Conservation (phyloP, 305 asterid species). For the Ilex paraguariensis region DNA sequence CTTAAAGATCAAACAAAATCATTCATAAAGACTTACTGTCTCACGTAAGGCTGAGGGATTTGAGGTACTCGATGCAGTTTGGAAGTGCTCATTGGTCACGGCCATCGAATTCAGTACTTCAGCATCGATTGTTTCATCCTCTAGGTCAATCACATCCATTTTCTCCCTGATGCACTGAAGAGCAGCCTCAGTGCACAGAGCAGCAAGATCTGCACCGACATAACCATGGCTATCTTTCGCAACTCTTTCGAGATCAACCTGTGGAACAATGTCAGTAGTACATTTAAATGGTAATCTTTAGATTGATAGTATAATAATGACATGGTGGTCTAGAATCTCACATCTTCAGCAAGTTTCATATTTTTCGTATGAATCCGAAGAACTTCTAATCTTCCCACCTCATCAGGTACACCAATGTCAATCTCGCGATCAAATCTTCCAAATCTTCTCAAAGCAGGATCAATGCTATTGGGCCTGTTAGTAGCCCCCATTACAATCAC, state of each 20-base stretch:
- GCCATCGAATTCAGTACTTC: background rate
- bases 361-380: background rate
- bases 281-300: background rate
- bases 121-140: background rate
- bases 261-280: background rate
- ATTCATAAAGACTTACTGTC: conserved; percentile 23
- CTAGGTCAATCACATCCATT: conserved; percentile 1
- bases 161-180: background rate
- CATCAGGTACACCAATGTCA: background rate
- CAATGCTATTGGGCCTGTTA: background rate
- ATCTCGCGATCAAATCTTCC: background rate
- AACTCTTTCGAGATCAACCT: background rate
- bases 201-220: too few species aligned
- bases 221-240: background rate
- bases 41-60: conserved; percentile 55
- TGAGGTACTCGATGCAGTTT: conserved; percentile 15
- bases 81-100: background rate
- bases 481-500: conserved; percentile 1
- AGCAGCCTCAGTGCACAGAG: too few species aligned
- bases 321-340: background rate
- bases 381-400: background rate
- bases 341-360: background rate
- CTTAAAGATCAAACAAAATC: too few species aligned
- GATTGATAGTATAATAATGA: too few species aligned
- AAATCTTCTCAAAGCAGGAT: background rate